A percentile compares a stretch with the other conserved stretches of the same genome.
phyloP scores from a whole-genome alignment of 306 rosid genomes.

The Vachellia collinsii region DNA sequence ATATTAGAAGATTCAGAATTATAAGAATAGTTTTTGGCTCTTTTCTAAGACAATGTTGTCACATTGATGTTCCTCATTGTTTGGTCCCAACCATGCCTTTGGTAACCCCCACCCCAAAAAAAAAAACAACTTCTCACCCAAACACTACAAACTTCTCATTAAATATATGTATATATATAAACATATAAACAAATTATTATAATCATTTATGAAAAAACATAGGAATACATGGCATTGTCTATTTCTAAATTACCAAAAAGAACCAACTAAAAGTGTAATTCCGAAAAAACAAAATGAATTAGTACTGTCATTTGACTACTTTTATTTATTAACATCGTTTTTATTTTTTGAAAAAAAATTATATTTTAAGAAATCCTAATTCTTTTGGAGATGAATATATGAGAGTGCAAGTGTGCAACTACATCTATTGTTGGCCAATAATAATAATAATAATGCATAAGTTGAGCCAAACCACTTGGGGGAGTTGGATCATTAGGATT shows the following conservation, averaged over 20 bases:
- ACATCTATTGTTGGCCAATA: neutral
- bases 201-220: neutral
- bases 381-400: neutral
- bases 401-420: neutral
- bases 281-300: neutral
- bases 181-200: neutral
- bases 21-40: neutral
- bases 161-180: neutral
- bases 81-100: neutral
- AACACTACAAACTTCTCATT: neutral
- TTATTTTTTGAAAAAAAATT: neutral
- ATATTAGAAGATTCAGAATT: neutral
- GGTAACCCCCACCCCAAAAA: neutral
- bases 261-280: too few species aligned
- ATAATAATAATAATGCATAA: neutral
- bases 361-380: neutral
- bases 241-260: neutral
- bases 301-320: neutral
- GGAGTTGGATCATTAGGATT: neutral
- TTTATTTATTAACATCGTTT: neutral
- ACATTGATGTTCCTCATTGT: neutral
- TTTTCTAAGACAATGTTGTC: neutral
- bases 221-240: neutral
- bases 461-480: neutral
- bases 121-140: neutral